Base-by-base conservation (phyloP, 2,329 filamentous ascomycete genomes). In the Trichoderma polysporum region DNA sequence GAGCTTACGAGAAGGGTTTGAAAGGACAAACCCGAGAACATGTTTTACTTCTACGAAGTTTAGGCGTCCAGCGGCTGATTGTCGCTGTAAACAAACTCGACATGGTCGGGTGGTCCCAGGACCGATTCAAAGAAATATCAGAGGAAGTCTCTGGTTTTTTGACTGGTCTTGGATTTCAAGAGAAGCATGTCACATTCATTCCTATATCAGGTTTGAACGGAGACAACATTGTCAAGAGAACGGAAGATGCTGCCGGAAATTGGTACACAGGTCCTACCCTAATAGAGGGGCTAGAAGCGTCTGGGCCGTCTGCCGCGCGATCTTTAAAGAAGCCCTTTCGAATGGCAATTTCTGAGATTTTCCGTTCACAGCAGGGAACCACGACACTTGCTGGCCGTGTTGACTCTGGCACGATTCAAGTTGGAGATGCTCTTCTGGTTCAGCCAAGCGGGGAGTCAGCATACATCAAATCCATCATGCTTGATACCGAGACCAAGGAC, bases 31-130 rank as follows among this genome's bases (percentile, higher is more conserved):
- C 95, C 0, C 90, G 92, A 76, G 95, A 99, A 75, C 95, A 99
- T 76, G 93, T 95, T 6, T 80, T 98, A 17, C 85, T 99, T 1
- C 88, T 97, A 5, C 87, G 94, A 68, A 97, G 94, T 72, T 91
- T 98, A 81, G 95, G 95, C 0, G 90, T 99, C 2, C 91, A 94
- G 69, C 87, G 90, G 29, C 84, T 99, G 17, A 90, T 99, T 49
- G 91, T 99, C 31, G 94, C 92, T 1, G 88, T 99, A 69, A 99
- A 99, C 81, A 99, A 99, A 78, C 90, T 99, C 73, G 95, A 99
- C 76, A 90, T 89, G 17, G 89, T 94, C 7, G 81, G 83, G 6
- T 99, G 96, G 96, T 91, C 90, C 2, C 83, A 92, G 76, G 89
- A 88, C 4, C 87, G 93, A 2, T 99, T 96, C 72, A 86, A 92